These are phyloP conservation scores for Trypanosoma theileri DNA, from an alignment of 208 protist genomes.

Conservation along the genomic window DNA sequence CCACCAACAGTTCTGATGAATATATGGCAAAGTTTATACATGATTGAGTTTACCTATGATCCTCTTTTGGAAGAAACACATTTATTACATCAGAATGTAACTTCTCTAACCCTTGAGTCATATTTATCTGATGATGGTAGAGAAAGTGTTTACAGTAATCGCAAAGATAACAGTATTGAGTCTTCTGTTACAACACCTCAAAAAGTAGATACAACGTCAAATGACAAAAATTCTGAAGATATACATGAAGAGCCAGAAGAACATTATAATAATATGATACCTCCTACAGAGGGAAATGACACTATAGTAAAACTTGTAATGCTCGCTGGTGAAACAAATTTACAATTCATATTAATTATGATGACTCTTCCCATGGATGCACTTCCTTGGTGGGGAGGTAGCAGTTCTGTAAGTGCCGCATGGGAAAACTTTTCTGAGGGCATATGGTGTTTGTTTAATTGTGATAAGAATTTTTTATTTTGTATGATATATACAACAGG, in stretches of 20 bases:
- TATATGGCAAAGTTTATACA: conserved; percentile 79
- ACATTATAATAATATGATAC: not conserved
- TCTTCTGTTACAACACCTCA: not conserved
- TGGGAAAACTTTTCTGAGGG: conserved; percentile 74
- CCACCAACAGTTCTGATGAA: conserved; percentile 77
- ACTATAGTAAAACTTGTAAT: conserved; percentile 84
- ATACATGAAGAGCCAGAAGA: no score
- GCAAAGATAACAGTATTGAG: not conserved
- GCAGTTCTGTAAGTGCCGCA: conserved; percentile 42
- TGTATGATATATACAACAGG: conserved; percentile 76
- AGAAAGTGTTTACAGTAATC: not conserved
- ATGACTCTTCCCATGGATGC: conserved; percentile 72
- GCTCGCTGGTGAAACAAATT: conserved; percentile 58
- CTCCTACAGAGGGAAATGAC: conserved; percentile 42
- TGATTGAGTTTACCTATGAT: conserved; percentile 81
- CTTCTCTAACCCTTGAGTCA: not conserved
- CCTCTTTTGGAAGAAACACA: conserved; percentile 36
- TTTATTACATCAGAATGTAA: not conserved
- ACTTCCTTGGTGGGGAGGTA: conserved; percentile 79
- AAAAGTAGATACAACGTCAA: not conserved
- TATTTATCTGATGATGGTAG: not conserved
- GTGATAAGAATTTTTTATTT: conserved; percentile 60
- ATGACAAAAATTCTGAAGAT: not conserved
- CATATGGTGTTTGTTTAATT: conserved; percentile 58
- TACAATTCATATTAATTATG: conserved; percentile 66